Base-by-base conservation (phyloP, 1,284 basidiomycete genomes). In the Sparassis latifolia region DNA sequence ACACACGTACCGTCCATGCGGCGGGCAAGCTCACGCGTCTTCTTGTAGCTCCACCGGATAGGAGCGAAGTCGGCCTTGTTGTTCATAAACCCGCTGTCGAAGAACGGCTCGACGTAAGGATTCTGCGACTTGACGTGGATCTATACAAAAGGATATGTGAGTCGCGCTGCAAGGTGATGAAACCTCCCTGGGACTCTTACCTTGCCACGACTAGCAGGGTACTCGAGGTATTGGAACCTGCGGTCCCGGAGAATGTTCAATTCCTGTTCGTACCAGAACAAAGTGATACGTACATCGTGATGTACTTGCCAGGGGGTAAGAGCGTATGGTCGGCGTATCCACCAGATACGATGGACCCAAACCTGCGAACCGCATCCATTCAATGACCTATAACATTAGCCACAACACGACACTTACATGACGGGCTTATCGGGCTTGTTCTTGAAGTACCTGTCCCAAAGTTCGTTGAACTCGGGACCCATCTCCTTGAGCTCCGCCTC, bases 341-440 rank as follows among this genome's bases (percentile, higher is more conserved):
- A 64, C 76, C 82, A 38, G 77, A 75, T 44, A 85, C 82, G 57
- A 84, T 83, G 38, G 78, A 80, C 46, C 77, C 80, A 61, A 84
- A 84, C 75, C 75, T 76, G 37, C 10, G 32, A 7, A 52, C 28
- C 20, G 48, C n/a, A n/a, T n/a, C 9, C 7, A 38, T 38, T 38
- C 35, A 38, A n/a, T n/a, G 35, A n/a, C 35, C 20, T 20, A 20
- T 20, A 20, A 20, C 20, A 47, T 35, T 20, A 37, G 33, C 20
- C 20, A 20, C 20, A 20, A 20, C 20, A 20, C 20, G 20, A 43
- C 2, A 53, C 64, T 55, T 60, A 77, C 80, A 86, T 84, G 52
- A 86, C 79, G 2, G 84, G 84, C 71, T 84, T 86, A 72, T 86
- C 83, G 50, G 84, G 83, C 69, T 84, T 84, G 69, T 86, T 78